Evolutionary conservation across 768 basidiomycete species (phyloP).

Genomic region (Boletus sensibilis): DNA sequence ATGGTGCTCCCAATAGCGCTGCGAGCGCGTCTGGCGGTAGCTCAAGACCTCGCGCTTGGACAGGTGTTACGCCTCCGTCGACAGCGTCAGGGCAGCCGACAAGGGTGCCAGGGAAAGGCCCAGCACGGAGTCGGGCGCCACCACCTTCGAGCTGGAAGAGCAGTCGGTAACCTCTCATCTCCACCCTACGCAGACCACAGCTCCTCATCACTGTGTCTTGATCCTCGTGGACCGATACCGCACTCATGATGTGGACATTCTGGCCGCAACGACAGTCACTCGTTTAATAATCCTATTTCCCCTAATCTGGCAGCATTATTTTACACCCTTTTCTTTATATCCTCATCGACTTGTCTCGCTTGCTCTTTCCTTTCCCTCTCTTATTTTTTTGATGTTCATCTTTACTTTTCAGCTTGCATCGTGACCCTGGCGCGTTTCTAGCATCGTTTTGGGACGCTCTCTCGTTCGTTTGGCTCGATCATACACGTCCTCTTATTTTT

Average conservation of each 20-base stretch:
- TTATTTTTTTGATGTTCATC: neutral
- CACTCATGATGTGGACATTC: neutral
- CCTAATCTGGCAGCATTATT: conserved; percentile 7
- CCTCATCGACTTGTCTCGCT: conserved; percentile 1
- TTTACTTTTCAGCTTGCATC: neutral
- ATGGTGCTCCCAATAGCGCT: conserved; percentile 11
- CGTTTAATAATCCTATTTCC: conserved; percentile 12
- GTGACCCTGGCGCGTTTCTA: neutral
- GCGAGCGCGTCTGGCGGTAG: conserved; percentile 22
- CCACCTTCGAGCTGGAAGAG: conserved; percentile 67
- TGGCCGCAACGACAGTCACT: neutral
- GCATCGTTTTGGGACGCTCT: conserved; percentile 19
- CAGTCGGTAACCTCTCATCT: conserved; percentile 11
- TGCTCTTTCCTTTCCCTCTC: neutral
- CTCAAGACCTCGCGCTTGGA: conserved; percentile 35
- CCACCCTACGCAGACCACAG: too few relatives aligned
- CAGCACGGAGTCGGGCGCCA: conserved; percentile 34
- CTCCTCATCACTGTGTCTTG: neutral
- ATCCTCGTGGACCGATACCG: neutral
- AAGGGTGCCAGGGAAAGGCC: conserved; percentile 16
- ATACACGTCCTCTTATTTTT: neutral
- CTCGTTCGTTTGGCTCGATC: neutral
- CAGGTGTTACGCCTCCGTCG: conserved; percentile 27
- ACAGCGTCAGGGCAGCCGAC: conserved; percentile 14
- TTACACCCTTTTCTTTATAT: conserved; percentile 12